Evolutionary conservation across 23 red algal genomes (phyloP), one percentile per base, ranked within the genome.

Genomic region (Chondrus crispus): DNA sequence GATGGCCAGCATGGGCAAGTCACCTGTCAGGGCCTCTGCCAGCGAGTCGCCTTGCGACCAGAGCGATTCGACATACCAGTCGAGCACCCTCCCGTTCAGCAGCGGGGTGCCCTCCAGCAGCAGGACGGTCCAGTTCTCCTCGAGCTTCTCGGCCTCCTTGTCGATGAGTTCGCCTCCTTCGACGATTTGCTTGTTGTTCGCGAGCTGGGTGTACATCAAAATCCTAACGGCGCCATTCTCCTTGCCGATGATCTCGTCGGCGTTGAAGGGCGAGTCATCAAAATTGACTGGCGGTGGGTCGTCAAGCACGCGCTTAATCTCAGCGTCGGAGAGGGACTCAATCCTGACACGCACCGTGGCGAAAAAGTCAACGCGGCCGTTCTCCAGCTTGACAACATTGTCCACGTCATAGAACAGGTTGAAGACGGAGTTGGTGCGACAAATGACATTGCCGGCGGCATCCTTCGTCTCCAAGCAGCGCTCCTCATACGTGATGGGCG

Each of bases 81-180:
- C 49, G n/a, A 94, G 37, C 16, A 42, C 58, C 1, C 45, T 36
- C 6, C 33, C 84, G 0, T 84, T 12, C 37, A 89, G 32, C 9
- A 73, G 24, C 4, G 76, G 60, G 16, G 36, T 82, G 43, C 70
- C 64, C 3, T 88, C 93, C 6, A 86, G 44, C 45, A 87, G 69
- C 33, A 79, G 50, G 30, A 46, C 68, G n/a, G 82, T 86, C 83
- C 82, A 95, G 28, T 36, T 58, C 68, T 81, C 58, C 52, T 95
- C 93, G 11, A 80, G 62, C 35, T 87, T 72, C 3, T 95, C 76
- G 16, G 73, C 84, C 57, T 88, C 84, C 6, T 66, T 52, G 46
- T 95, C 93, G 37, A 89, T 45, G 24, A 58, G 74, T 18, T 89
- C 75, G 9, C 93, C 93, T 10, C 83, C 85, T 74, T 94, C 73